phyloP scores from a whole-genome alignment of 352 stramenopile genomes.

The Globisporangium camurandrum region DNA sequence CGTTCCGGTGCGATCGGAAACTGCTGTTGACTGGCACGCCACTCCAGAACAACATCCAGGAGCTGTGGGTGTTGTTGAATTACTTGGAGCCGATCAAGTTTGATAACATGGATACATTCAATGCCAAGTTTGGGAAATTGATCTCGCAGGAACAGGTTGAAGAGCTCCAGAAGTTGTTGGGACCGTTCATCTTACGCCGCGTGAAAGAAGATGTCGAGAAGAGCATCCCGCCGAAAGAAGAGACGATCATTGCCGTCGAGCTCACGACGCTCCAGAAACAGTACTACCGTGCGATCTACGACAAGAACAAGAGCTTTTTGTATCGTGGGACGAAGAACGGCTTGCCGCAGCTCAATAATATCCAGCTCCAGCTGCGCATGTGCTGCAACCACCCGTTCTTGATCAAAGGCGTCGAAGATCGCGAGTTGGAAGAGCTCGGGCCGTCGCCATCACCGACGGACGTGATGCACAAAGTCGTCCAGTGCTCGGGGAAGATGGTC shows the following conservation, averaged over 20 bases:
- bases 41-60: slow-evolving; percentile 95
- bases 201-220: slow-evolving; percentile 98
- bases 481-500: slow-evolving; percentile 84
- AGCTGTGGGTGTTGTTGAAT: slow-evolving; percentile 96
- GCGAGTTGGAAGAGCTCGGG: slow-evolving; percentile 73
- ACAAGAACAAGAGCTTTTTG: slow-evolving; percentile 98
- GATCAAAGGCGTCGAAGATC: slow-evolving; percentile 91
- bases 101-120: slow-evolving; percentile 82
- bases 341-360: slow-evolving; percentile 94
- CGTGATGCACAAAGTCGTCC: slow-evolving; percentile 81
- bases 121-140: slow-evolving; percentile 90
- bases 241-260: slow-evolving; percentile 95
- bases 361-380: slow-evolving; percentile 99
- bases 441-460: slow-evolving; percentile 29
- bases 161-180: slow-evolving; percentile 90
- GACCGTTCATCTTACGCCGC: slow-evolving; percentile 92
- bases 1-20: slow-evolving; percentile 84
- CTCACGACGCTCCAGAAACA: slow-evolving; percentile 93
- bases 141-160: slow-evolving; percentile 92
- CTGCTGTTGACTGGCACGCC: slow-evolving; percentile 96
- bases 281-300: slow-evolving; percentile 90
- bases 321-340: slow-evolving; percentile 84
- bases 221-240: slow-evolving; percentile 94
- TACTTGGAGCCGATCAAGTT: slow-evolving; percentile 95
- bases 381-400: slow-evolving; percentile 99